Conservation (phyloP, 768 basidiomycete species). For the Lactarius vividus region DNA sequence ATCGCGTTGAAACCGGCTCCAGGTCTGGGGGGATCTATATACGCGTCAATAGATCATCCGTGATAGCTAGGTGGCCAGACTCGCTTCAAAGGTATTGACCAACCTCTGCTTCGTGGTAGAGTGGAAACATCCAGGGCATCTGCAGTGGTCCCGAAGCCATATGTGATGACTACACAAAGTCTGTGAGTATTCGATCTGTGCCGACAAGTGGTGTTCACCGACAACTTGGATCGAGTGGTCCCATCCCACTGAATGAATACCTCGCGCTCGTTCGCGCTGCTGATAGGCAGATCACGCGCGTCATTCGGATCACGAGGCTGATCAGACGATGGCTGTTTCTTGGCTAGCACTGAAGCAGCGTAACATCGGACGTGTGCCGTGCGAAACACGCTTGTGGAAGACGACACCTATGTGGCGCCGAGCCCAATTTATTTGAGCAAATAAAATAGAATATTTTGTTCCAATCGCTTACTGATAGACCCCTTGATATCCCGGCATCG, state of each 20-base stretch:
- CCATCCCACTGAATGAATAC: conserved; percentile 75
- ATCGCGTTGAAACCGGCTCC: conserved; percentile 54
- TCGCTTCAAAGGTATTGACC: conserved; percentile 78
- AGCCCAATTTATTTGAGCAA: background rate
- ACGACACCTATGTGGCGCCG: background rate
- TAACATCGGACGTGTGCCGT: background rate
- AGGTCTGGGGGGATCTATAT: conserved; percentile 74
- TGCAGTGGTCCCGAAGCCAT: conserved; percentile 92
- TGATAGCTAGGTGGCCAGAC: conserved; percentile 20
- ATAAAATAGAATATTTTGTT: background rate
- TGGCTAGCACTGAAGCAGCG: background rate
- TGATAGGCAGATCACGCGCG: conserved; percentile 32
- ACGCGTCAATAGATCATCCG: background rate
- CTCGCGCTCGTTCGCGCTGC: conserved; percentile 53
- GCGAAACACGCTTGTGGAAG: background rate
- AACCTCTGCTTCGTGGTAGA: conserved; percentile 87
- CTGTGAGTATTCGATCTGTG: background rate
- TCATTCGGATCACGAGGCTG: background rate
- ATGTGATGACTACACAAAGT: conserved; percentile 69
- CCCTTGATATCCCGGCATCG: background rate
- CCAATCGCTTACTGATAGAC: background rate
- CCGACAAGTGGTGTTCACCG: conserved; percentile 34
- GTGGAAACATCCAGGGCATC: conserved; percentile 86
- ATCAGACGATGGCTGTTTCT: background rate
- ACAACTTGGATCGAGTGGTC: conserved; percentile 75